A percentile compares a stretch with the other conserved stretches of the same genome.
Evolutionary conservation across 805 yeast genomes (phyloP).

Genomic region (Spathaspora girioi): DNA sequence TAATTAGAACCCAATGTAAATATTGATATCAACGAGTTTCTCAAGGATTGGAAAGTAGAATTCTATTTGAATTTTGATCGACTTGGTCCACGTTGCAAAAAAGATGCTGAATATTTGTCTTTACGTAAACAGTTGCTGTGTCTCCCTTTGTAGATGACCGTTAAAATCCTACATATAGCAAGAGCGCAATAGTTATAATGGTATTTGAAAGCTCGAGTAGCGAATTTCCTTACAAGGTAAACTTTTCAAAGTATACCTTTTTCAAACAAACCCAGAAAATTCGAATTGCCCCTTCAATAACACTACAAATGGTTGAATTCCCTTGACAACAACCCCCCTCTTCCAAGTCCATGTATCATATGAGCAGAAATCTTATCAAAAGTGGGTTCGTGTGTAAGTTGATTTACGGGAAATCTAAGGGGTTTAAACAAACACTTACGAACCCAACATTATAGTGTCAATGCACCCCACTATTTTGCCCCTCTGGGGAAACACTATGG

Average conservation of each 20-base stretch:
- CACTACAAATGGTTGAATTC: too few species aligned
- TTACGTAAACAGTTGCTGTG: background rate
- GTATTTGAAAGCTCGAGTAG: background rate
- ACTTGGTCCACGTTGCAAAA: too few species aligned
- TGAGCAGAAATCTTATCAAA: background rate
- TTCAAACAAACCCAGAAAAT: too few species aligned
- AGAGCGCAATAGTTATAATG: background rate
- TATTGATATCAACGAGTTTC: too few species aligned
- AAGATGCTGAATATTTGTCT: too few species aligned
- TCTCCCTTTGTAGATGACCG: background rate
- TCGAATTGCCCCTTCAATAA: too few species aligned
- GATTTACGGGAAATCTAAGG: background rate
- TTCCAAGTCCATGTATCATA: background rate
- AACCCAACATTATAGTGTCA: background rate
- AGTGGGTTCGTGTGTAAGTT: background rate
- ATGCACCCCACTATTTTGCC: background rate
- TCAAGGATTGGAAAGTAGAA: too few species aligned
- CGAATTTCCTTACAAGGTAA: background rate
- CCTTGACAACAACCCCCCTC: background rate
- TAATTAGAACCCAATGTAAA: too few species aligned
- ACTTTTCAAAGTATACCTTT: too few species aligned
- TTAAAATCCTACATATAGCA: background rate
- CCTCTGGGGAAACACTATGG: background rate
- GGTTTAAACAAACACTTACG: background rate
- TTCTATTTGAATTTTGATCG: too few species aligned